Evolutionary conservation across 208 protist species (phyloP), one percentile per base, ranked within the genome.

Genomic region (Leishmania amazonensis): DNA sequence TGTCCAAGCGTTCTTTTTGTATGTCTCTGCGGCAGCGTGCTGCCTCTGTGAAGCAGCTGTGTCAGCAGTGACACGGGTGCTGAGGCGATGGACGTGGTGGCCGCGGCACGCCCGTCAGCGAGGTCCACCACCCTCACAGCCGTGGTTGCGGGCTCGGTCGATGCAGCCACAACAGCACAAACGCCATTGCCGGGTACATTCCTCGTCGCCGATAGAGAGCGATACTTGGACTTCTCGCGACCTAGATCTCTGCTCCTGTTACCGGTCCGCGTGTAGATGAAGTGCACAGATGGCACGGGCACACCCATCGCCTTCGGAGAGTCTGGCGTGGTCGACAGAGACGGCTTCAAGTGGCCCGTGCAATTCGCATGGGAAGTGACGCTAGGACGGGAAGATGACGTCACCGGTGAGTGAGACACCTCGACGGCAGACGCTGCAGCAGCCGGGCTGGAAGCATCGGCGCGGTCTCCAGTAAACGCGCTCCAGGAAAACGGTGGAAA

Each of bases 201-300:
- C 15, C 40, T 62, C 31, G 54, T 58, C 47, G 57, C 31, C 9
- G 51, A n/a, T 11, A 67, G 3, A 28, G 24, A 28, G 8, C 51
- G 6, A 53, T 7, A 19, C 17, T 2, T 35, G 4, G 60, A 1
- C 42, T 47, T 35, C 28, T 78, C 64, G 13, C 51, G 35, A 51
- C 74, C 75, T 42, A 49, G 49, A 7, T 24, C 57, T 24, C 42
- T 83, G 47, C 80, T 79, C 51, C 45, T n/a, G 73, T 64, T 74
- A 9, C 35, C 0, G n/a, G 74, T 64, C 21, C 74, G 73, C 31
- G 80, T 83, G 62, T 83, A 83, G 80, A 83, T 78, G 74, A 83
- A 75, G 17, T 64, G 74, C 51, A 83, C 64, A 8, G 80, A 62
- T 17, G 72, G 80, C 47, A 54, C 9, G 5, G 64, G 0, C 4